Percentiles rank a stretch among this genome's conserved stretches.
phyloP scores from a whole-genome alignment of 2,329 filamentous ascomycete genomes.

The Botrytis fragariae region DNA sequence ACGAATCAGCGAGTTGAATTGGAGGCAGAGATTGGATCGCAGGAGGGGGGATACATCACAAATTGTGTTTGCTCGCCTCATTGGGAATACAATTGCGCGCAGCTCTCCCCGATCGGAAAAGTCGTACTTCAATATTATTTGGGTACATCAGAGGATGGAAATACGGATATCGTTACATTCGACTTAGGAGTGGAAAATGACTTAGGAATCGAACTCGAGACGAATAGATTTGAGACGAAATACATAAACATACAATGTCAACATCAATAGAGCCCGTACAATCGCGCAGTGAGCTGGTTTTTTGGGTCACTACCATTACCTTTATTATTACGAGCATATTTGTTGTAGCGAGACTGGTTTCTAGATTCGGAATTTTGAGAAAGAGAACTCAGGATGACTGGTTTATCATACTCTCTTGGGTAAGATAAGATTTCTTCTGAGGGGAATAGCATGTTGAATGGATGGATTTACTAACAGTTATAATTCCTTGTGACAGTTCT shows the following conservation, averaged over 20 bases:
- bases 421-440: slow-evolving; percentile 33
- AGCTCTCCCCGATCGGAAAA: neutral
- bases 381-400: slow-evolving; percentile 75
- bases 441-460: neutral
- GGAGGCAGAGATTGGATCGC: neutral
- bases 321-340: slow-evolving; percentile 70
- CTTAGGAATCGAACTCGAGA: neutral
- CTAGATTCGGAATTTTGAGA: slow-evolving; percentile 69
- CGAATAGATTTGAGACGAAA: neutral
- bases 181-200: neutral
- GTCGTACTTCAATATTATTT: neutral
- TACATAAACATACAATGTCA: slow-evolving; percentile 11
- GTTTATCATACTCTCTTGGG: slow-evolving; percentile 77
- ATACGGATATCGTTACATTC: neutral
- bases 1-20: neutral
- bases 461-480: neutral
- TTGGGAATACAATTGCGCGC: slow-evolving; percentile 3
- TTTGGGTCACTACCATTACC: slow-evolving; percentile 68
- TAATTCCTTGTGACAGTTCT: slow-evolving; percentile 34
- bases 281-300: slow-evolving; percentile 53
- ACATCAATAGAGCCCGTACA: slow-evolving; percentile 11
- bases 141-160: slow-evolving; percentile 11
- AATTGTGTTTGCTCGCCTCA: slow-evolving; percentile 1
- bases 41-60: neutral
- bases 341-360: slow-evolving; percentile 70